Evolutionary conservation across 2,329 filamentous ascomycete genomes (phyloP).

Genomic region (Emmonsiellopsis sp.): DNA sequence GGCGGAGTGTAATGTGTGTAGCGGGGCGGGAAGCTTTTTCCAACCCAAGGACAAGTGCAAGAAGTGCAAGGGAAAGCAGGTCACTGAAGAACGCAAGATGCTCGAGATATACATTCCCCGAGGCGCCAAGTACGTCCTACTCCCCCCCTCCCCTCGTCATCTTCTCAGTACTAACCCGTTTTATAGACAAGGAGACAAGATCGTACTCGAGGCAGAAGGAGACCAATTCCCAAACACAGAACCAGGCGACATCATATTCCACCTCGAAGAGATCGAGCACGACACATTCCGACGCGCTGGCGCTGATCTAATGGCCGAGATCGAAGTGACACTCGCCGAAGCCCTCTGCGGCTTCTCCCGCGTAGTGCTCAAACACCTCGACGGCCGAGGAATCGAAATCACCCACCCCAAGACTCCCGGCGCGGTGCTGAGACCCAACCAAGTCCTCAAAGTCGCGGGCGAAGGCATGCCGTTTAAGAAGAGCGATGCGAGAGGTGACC

Average conservation of each 20-base stretch:
- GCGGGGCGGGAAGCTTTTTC: conserved; percentile 75
- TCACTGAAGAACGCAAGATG: conserved; percentile 81
- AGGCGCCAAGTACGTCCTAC: conserved; percentile 53
- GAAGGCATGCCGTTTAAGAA: conserved; percentile 95
- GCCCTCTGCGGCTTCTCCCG: conserved; percentile 82
- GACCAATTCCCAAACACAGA: conserved; percentile 84
- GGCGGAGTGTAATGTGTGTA: conserved; percentile 72
- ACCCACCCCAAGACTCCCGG: conserved; percentile 67
- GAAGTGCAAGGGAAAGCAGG: conserved; percentile 93
- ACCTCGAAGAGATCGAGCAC: conserved; percentile 72
- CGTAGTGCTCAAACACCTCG: conserved; percentile 83
- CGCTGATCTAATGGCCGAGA: conserved; percentile 70
- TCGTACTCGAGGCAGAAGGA: conserved; percentile 84
- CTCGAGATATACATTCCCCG: conserved; percentile 93
- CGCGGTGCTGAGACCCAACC: conserved; percentile 70
- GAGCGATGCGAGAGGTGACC: conserved; percentile 71
- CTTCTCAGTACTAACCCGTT: neutral
- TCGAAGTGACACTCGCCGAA: conserved; percentile 74
- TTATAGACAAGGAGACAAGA: conserved; percentile 63
- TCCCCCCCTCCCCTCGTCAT: neutral
- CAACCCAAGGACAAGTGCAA: conserved; percentile 98
- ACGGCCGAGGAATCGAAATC: conserved; percentile 81
- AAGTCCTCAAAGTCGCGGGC: conserved; percentile 74
- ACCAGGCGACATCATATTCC: conserved; percentile 89
- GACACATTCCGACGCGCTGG: conserved; percentile 74